Percentiles rank a stretch among this genome's conserved stretches.
Evolutionary conservation across 164 flowering plant genomes (phyloP).

Genomic region (Piper betle): DNA sequence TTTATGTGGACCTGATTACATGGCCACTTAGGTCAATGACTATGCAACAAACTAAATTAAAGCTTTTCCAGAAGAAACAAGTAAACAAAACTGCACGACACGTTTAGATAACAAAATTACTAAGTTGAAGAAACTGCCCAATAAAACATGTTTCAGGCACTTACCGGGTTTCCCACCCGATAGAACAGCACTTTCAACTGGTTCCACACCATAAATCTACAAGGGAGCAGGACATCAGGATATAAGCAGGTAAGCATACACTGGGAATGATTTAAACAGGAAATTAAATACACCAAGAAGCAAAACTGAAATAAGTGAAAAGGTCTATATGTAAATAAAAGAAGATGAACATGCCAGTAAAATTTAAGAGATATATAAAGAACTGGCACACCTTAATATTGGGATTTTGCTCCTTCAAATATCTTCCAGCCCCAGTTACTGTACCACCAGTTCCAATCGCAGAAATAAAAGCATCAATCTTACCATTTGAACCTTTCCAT

Average conservation of each 20-base stretch:
- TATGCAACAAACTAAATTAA: neutral
- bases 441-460: conserved; percentile 59
- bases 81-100: neutral
- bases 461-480: conserved; percentile 38
- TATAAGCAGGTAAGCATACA: neutral
- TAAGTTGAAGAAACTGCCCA: neutral
- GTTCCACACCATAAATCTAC: conserved; percentile 73
- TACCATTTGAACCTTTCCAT: conserved; percentile 37
- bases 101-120: neutral
- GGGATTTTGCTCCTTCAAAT: conserved; percentile 43
- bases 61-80: neutral
- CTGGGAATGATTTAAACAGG: neutral
- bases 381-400: conserved; percentile 26
- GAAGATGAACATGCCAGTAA: neutral
- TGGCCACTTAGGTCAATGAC: neutral
- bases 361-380: neutral
- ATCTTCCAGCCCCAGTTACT: conserved; percentile 36
- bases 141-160: conserved; percentile 3
- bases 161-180: conserved; percentile 85
- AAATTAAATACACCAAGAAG: neutral
- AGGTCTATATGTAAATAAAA: too few relatives aligned
- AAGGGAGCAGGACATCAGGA: conserved; percentile 2
- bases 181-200: conserved; percentile 66
- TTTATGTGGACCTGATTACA: conserved; percentile 43
- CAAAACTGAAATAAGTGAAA: neutral